Percentiles rank a stretch among this genome's conserved stretches.
Evolutionary conservation across 1,284 basidiomycete species (phyloP).

Genomic region (Naganishia cerealis): DNA sequence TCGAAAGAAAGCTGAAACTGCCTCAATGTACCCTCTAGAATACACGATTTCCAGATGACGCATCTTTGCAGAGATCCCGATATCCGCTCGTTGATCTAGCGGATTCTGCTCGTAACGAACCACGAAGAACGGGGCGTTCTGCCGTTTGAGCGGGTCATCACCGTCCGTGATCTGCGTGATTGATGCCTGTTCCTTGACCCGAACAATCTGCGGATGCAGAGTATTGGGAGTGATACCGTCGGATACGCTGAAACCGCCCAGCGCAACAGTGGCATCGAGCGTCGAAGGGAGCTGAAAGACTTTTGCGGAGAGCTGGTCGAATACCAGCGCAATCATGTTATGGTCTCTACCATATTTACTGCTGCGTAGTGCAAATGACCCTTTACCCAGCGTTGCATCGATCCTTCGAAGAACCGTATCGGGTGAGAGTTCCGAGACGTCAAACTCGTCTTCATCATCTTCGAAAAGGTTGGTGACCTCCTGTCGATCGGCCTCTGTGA

Average conservation of each 20-base stretch:
- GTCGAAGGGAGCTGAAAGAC: slow-evolving; percentile 84
- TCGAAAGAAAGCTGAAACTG: slow-evolving; percentile 87
- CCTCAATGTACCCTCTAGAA: slow-evolving; percentile 90
- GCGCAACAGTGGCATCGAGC: slow-evolving; percentile 75
- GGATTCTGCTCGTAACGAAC: slow-evolving; percentile 92
- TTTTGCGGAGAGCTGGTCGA: slow-evolving; percentile 83
- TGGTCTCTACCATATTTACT: slow-evolving; percentile 64
- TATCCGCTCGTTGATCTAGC: slow-evolving; percentile 88
- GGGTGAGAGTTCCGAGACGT: slow-evolving; percentile 12
- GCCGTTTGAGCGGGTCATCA: slow-evolving; percentile 42
- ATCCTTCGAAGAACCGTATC: slow-evolving; percentile 63
- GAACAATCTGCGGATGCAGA: slow-evolving; percentile 87
- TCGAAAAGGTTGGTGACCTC: slow-evolving; percentile 92
- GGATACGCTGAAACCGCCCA: slow-evolving; percentile 85
- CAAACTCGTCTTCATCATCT: slow-evolving; percentile 82
- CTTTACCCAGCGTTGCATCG: slow-evolving; percentile 75
- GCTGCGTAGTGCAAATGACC: slow-evolving; percentile 74
- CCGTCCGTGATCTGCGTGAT: slow-evolving; percentile 37
- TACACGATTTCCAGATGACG: slow-evolving; percentile 98
- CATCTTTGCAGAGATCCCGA: slow-evolving; percentile 84
- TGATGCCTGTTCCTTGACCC: slow-evolving; percentile 68
- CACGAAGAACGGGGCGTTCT: slow-evolving; percentile 80
- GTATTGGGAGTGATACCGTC: slow-evolving; percentile 84
- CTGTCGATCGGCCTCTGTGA: slow-evolving; percentile 84
- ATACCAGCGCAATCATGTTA: slow-evolving; percentile 85